Evolutionary conservation across 768 basidiomycete species (phyloP), one percentile per base, ranked within the genome.

Genomic region (Russula vinacea): DNA sequence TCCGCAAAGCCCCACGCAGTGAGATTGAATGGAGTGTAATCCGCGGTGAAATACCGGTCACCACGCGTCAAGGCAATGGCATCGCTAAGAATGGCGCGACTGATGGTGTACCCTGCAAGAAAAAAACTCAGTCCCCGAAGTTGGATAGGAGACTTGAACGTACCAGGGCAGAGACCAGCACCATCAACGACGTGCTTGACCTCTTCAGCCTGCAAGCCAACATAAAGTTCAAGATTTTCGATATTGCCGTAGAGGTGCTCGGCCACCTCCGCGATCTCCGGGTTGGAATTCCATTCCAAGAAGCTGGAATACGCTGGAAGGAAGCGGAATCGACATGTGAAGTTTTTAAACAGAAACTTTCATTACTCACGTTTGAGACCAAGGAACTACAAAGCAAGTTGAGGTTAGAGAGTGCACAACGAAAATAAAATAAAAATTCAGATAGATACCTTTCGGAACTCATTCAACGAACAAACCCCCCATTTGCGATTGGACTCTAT

Each of bases 1-100:
- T 94, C 91, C 24, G 85, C 82, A 70, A 89, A 91, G 42, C 91
- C 91, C 91, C 91, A 93, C 4, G 88, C 76, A 2, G 91, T 93
- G 71, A 91, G 71, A 72, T 92, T 92, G 76, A 77, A 83, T 1
- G 91, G 87, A 0, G 92, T 93, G 72, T 83, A 88, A 70, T 94
- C 92, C 32, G 88, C 79, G 0, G 90, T 93, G 76, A 83, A 90
- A 79, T 84, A 88, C 58, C 91, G 81, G 71, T 94, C 92, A 35
- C 92, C 92, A 58, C 91, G 86, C 54, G 89, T 92, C 59, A 94
- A 83, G 14, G 92, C 89, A 61, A 93, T 88, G 33, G 92, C 92
- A 71, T 94, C 92, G 66, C 85, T 84, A 39, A 94, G 84, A 69
- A 94, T 94, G 9, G 92, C 91, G 37, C 92, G 85, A 69, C 88